Evolutionary conservation across 2,329 filamentous ascomycete species (phyloP).

Genomic region (Gyromitra esculenta): DNA sequence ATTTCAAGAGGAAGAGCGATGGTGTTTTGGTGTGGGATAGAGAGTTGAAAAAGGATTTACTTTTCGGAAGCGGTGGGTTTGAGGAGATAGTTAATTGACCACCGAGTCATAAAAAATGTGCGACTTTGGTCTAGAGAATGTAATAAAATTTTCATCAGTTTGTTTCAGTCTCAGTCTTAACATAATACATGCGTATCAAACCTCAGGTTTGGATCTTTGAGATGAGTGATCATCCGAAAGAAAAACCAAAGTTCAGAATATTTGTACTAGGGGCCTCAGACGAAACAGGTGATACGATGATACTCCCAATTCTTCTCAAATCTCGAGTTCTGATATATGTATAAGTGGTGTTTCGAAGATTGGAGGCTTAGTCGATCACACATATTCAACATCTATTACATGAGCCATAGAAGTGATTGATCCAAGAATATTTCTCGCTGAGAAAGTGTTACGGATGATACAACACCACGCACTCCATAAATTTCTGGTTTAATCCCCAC

Average conservation of each 20-base stretch:
- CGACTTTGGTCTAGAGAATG: not conserved
- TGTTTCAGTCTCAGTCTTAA: too few relatives aligned
- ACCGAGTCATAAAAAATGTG: not conserved
- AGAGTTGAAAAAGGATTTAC: constrained; percentile 65
- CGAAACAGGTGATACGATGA: not conserved
- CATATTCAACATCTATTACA: not conserved
- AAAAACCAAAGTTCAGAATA: not conserved
- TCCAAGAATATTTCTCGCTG: not conserved
- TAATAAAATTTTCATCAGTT: too few relatives aligned
- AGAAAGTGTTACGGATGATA: not conserved
- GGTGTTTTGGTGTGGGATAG: constrained; percentile 69
- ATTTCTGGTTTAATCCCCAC: not conserved
- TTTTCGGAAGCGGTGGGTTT: constrained; percentile 66
- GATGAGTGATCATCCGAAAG: not conserved
- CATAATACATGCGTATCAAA: too few relatives aligned
- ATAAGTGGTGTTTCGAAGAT: not conserved
- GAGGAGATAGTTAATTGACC: not conserved
- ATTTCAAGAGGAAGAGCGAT: constrained; percentile 68
- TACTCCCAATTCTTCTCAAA: not conserved
- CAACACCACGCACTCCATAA: not conserved
- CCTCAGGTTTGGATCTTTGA: not conserved
- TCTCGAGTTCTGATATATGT: not conserved
- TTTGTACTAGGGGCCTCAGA: not conserved
- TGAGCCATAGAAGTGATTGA: not conserved
- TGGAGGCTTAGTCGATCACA: too few relatives aligned